Evolutionary conservation across 1,284 basidiomycete species (phyloP).

Genomic region (Boletus subluridellus): DNA sequence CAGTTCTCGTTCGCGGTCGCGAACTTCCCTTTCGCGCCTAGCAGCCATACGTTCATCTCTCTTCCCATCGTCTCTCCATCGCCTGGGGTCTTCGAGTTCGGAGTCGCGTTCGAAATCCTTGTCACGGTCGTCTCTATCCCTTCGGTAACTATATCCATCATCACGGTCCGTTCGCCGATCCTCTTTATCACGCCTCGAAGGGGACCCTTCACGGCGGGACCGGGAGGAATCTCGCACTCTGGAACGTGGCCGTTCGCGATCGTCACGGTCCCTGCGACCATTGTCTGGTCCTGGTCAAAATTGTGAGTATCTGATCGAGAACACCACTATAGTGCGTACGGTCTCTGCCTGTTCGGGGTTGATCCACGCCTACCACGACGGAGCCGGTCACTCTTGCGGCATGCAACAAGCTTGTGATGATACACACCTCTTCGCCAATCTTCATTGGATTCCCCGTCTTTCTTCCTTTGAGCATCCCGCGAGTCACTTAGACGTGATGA

Average conservation of each 20-base stretch:
- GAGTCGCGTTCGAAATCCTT: constrained; percentile 41
- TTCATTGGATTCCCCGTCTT: constrained; percentile 66
- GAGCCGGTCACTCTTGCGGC: background rate
- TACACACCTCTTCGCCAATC: constrained; percentile 75
- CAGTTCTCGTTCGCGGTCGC: constrained; percentile 27
- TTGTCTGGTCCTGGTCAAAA: constrained; percentile 44
- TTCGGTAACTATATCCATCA: constrained; percentile 29
- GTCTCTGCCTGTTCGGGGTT: constrained; percentile 52
- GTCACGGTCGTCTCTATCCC: constrained; percentile 38
- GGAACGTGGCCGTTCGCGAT: constrained; percentile 57
- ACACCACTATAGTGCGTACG: constrained; percentile 41
- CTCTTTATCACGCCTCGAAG: constrained; percentile 43
- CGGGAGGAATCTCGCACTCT: constrained; percentile 58
- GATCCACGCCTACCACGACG: constrained; percentile 43
- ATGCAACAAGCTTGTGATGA: constrained; percentile 3
- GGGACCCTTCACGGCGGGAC: constrained; percentile 53
- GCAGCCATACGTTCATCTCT: constrained; percentile 66
- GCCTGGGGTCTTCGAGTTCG: constrained; percentile 57
- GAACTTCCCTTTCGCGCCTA: constrained; percentile 49
- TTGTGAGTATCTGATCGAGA: constrained; percentile 8
- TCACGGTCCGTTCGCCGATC: constrained; percentile 39
- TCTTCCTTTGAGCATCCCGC: constrained; percentile 62
- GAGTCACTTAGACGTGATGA: constrained; percentile 52
- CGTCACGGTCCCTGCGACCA: constrained; percentile 56
- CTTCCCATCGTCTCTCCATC: constrained; percentile 77